These are phyloP conservation scores for Pseudotsuga menziesii DNA, from an alignment of 75 land plant species.

Conservation along the genomic window DNA sequence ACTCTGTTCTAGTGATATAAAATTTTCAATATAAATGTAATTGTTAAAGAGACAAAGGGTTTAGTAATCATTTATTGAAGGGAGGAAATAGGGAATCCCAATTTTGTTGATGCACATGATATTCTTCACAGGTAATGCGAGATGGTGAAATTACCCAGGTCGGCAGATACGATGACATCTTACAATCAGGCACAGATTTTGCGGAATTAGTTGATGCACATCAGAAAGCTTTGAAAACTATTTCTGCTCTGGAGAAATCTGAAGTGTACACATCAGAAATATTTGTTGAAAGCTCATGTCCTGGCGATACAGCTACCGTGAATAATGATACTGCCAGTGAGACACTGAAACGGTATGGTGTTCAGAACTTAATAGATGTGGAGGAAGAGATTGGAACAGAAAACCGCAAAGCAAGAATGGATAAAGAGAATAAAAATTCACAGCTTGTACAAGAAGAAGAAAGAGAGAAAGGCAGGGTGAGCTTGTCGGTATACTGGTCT, in stretches of 20 bases:
- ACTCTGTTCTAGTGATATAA: not conserved
- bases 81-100: not conserved
- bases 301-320: not conserved
- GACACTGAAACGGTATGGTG: not conserved
- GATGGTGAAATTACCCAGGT: conserved; percentile 70
- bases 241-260: conserved; percentile 12
- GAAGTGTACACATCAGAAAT: not conserved
- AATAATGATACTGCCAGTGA: not conserved
- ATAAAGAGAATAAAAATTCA: conserved; percentile 20
- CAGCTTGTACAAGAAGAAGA: conserved; percentile 76
- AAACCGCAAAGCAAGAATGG: conserved; percentile 7
- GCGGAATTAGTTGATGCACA: conserved; percentile 70
- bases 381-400: conserved; percentile 7
- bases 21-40: not conserved
- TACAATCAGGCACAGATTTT: conserved; percentile 54
- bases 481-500: conserved; percentile 72
- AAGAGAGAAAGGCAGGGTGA: conserved; percentile 67
- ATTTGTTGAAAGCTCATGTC: not conserved
- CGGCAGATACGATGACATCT: conserved; percentile 63
- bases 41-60: not conserved
- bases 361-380: not conserved
- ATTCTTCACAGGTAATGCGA: conserved; percentile 59
- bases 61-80: not conserved
- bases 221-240: conserved; percentile 47
- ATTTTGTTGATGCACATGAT: not conserved